Percentiles rank a stretch among this genome's conserved stretches.
Evolutionary conservation across 1,284 basidiomycete genomes (phyloP).

Genomic region (Trametes pubescens): DNA sequence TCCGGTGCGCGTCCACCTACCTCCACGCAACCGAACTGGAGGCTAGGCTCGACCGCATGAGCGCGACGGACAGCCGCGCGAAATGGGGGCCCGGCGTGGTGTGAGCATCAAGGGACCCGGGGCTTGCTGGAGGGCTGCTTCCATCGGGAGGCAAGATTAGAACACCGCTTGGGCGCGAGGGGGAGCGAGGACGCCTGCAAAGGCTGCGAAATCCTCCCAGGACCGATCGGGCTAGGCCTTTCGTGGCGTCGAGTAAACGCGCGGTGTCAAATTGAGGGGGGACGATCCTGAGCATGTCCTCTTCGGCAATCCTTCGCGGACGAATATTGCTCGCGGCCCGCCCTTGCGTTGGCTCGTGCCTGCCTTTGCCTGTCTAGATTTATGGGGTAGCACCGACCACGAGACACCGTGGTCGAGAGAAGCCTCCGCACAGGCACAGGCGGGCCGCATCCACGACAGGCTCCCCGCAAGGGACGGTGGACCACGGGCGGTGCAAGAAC

Average conservation of each 20-base stretch:
- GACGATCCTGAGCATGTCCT: conserved; percentile 26
- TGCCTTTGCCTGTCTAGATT: conserved; percentile 3
- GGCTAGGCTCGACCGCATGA: conserved; percentile 6
- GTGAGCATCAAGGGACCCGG: conserved; percentile 8
- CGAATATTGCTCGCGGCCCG: background rate
- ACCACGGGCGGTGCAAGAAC: background rate
- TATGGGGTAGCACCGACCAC: conserved; percentile 8
- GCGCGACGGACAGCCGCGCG: background rate
- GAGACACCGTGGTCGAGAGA: conserved; percentile 3
- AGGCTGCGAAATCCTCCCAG: conserved; percentile 19
- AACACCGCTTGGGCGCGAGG: conserved; percentile 23
- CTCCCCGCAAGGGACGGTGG: conserved; percentile 6
- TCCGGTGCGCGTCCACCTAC: conserved; percentile 4
- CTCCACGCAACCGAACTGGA: conserved; percentile 11
- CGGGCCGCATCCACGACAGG: conserved; percentile 15
- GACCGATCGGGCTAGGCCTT: conserved; percentile 21
- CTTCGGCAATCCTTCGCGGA: conserved; percentile 4
- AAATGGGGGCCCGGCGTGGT: conserved; percentile 6
- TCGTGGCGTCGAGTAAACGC: conserved; percentile 25
- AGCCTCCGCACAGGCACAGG: conserved; percentile 6
- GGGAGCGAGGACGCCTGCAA: conserved; percentile 7
- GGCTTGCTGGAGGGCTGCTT: conserved; percentile 7
- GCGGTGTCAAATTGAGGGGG: conserved; percentile 23
- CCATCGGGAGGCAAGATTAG: conserved; percentile 26
- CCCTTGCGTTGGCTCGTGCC: conserved; percentile 7